Evolutionary conservation across 768 basidiomycete species (phyloP), one percentile per base, ranked within the genome.

Genomic region (Boletus sensibilis): DNA sequence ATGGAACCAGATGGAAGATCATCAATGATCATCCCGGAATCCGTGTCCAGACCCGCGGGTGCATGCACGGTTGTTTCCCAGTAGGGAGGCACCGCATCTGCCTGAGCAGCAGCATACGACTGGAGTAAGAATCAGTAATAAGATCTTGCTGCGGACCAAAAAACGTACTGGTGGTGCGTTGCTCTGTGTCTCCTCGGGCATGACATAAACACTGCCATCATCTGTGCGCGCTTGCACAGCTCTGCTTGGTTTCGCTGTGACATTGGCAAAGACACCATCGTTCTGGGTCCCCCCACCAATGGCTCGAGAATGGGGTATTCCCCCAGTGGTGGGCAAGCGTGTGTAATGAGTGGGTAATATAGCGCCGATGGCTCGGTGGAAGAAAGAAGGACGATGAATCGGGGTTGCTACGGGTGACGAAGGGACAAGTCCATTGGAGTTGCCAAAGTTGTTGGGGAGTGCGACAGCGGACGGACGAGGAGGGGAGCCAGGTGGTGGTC

Each of bases 41-140:
- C 69, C 1, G 72, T 71, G 46, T 82, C 79, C 37, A 79, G 53
- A 27, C 78, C 75, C 0, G 76, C 72, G 0, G 93, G 93, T 0
- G 94, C 86, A 58, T 95, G 90, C 10, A 98, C 84, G 0, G 93
- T 94, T 1, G 92, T 98, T 68, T 99, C 96, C 92, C 94, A 98
- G 72, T 99, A 99, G 0, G 93, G 83, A 0, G 97, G 97, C 0
- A 90, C 94, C 0, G 92, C 84, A 67, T 99, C 96, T 29, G 87
- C 82, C 59, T 93, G 87, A 3, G 96, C 97, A 16, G 87, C 81
- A 13, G 86, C 80, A 66, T 99, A 99, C 0, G 94, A 85, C 90
- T 94, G 54, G 18, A 38, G 13, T 29, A 35, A 37, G 31, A 2
- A 48, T 63, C 27, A 56, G 57, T 1, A 13, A 46, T 14, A 1